Evolutionary conservation across 352 stramenopile genomes (phyloP), one percentile per base, ranked within the genome.

Genomic region (Phytopythium litorale): DNA sequence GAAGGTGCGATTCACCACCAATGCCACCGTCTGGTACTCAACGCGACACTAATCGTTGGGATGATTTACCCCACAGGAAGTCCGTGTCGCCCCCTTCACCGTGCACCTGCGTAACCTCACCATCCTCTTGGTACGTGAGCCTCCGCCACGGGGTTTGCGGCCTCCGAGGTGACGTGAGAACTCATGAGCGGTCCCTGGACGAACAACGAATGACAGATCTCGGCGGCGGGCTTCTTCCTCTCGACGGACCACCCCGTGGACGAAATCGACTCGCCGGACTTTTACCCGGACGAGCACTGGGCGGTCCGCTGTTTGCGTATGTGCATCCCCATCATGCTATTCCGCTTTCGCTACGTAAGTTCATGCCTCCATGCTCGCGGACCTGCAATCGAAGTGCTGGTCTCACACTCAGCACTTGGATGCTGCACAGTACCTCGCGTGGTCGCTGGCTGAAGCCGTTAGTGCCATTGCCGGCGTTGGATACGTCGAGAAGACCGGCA

Each of bases 261-360:
- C 13, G 42, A 80, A 56, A 95, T 95, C 56, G 87, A 95, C 60
- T 84, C 81, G 15, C 79, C 84, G 33, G 75, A 81, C 21, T 95
- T 93, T 49, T 89, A 76, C 55, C 74, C 82, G 6, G 64, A 92
- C 40, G 63, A 73, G 2, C 69, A 73, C 12, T 92, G 79, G 79
- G 70, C 66, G 49, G 62, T 78, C 45, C 87, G 84, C 48, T 92
- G 83, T 61, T 58, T 93, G 32, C 68, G 65, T 38, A 89, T 92
- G 82, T 92, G 83, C 61, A 64, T 92, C 43, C 79, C 67, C 42
- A 72, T 92, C 53, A 81, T 91, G 71, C 68, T 95, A 8, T 92
- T 90, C 70, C 85, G 85, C 59, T 92, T 93, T 72, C 84, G 84
- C 63, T 95, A 88, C 42, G 87, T 95, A 81, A 46, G 82, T 74